Percentiles rank a stretch among this genome's conserved stretches.
phyloP scores from a whole-genome alignment of 257 asterid genomes.

The Solanum paucissectum region DNA sequence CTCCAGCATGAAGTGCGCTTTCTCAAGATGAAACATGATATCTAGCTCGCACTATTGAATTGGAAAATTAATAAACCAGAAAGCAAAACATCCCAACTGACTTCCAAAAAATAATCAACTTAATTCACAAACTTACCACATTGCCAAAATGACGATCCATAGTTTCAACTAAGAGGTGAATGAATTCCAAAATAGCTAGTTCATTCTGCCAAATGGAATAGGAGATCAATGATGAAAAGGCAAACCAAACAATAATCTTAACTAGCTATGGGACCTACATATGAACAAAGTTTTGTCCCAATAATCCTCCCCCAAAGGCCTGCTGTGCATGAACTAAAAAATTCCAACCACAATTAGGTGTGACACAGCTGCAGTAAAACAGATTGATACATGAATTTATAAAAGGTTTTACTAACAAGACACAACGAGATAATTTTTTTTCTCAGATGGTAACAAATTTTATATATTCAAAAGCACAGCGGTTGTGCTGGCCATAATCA shows the following conservation, averaged over 20 bases:
- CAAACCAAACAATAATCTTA: not conserved
- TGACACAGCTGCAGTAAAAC: not conserved
- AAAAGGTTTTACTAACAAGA: not conserved
- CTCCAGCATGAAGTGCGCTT: constrained; percentile 97
- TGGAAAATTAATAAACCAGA: not conserved
- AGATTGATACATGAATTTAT: not conserved
- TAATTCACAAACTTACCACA: constrained; percentile 50
- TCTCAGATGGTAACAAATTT: not conserved
- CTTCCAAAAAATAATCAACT: not conserved
- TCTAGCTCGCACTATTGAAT: constrained; percentile 77
- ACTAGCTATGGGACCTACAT: not conserved
- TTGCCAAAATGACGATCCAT: constrained; percentile 99
- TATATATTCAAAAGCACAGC: not conserved
- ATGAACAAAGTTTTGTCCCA: not conserved
- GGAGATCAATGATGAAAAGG: not conserved
- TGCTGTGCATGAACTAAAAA: not conserved
- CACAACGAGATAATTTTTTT: not conserved
- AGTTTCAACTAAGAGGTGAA: constrained; percentile 91
- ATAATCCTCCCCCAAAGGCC: not conserved
- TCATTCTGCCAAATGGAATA: constrained; percentile 56
- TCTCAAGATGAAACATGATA: constrained; percentile 94
- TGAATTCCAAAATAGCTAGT: constrained; percentile 89
- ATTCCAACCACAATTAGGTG: not conserved
- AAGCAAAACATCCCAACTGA: not conserved
- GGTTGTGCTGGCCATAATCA: not conserved